A percentile compares a stretch with the other conserved stretches of the same genome.
Evolutionary conservation across 495 filamentous ascomycete species (phyloP).

Genomic region (Talaromyces nanjingensis): DNA sequence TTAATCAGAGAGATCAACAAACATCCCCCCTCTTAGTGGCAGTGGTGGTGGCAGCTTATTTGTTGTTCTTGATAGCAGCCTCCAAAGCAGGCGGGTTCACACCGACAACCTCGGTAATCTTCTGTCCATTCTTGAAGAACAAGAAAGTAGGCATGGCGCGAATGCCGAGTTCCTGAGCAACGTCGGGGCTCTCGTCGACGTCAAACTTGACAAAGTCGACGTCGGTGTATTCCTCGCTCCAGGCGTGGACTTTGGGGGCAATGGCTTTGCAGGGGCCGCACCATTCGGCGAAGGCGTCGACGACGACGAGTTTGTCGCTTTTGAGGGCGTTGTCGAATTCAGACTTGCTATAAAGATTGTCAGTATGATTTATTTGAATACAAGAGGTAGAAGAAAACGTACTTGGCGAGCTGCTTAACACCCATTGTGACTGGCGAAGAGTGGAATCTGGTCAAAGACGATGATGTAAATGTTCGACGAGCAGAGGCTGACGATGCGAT

Average conservation of each 20-base stretch:
- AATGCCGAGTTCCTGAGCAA: constrained; percentile 74
- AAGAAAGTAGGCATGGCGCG: constrained; percentile 95
- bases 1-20: not conserved
- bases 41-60: not conserved
- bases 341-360: constrained; percentile 40
- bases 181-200: constrained; percentile 72
- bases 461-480: constrained; percentile 24
- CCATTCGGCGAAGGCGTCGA: constrained; percentile 89
- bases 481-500: constrained; percentile 20
- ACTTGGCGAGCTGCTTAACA: constrained; percentile 46
- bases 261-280: constrained; percentile 95
- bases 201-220: constrained; percentile 86
- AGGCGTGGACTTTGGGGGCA: constrained; percentile 64
- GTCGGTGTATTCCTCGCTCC: constrained; percentile 44
- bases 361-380: constrained; percentile 8
- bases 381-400: constrained; percentile 15
- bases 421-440: constrained; percentile 47
- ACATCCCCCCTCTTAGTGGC: not conserved
- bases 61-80: constrained; percentile 36
- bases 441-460: constrained; percentile 33
- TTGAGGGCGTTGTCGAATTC: constrained; percentile 54
- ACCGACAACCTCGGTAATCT: constrained; percentile 61
- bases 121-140: constrained; percentile 72
- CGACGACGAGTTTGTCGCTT: constrained; percentile 50
- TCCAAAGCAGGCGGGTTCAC: constrained; percentile 65